These are phyloP conservation scores for Cercophora scortea DNA, from an alignment of 495 filamentous ascomycete genomes.

Conservation along the genomic window DNA sequence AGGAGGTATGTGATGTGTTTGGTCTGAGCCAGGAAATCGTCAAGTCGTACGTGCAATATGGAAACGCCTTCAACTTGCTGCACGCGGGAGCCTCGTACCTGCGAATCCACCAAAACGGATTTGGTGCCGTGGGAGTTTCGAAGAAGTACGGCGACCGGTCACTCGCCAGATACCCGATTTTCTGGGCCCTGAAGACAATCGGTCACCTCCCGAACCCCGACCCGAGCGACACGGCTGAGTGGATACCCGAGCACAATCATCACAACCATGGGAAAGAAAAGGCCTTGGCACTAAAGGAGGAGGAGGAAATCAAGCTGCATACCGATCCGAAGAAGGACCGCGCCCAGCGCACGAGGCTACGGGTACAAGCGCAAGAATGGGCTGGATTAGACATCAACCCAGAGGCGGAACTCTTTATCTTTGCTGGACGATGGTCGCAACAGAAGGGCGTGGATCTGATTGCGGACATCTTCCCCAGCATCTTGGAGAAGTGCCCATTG, in stretches of 20 bases:
- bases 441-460: constrained; percentile 75
- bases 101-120: constrained; percentile 62
- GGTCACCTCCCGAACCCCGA: constrained; percentile 69
- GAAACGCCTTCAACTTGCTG: constrained; percentile 60
- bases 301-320: constrained; percentile 44
- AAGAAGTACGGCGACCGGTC: constrained; percentile 70
- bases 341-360: constrained; percentile 38
- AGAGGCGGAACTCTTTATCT: constrained; percentile 64
- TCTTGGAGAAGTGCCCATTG: constrained; percentile 54
- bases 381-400: constrained; percentile 55
- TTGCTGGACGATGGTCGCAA: constrained; percentile 69
- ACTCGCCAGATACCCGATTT: constrained; percentile 68
- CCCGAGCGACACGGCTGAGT: constrained; percentile 61
- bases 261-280: background rate
- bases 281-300: constrained; percentile 19
- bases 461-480: constrained; percentile 61
- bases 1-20: constrained; percentile 62
- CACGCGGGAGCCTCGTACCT: constrained; percentile 65
- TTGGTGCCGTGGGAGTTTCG: constrained; percentile 58
- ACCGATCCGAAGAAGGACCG: constrained; percentile 37
- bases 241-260: constrained; percentile 34
- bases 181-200: constrained; percentile 66
- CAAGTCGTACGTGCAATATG: constrained; percentile 52
- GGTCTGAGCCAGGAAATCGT: constrained; percentile 45
- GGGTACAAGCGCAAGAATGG: constrained; percentile 66